Evolutionary conservation across 768 basidiomycete genomes (phyloP), one percentile per base, ranked within the genome.

Genomic region (Ramaria sp.): DNA sequence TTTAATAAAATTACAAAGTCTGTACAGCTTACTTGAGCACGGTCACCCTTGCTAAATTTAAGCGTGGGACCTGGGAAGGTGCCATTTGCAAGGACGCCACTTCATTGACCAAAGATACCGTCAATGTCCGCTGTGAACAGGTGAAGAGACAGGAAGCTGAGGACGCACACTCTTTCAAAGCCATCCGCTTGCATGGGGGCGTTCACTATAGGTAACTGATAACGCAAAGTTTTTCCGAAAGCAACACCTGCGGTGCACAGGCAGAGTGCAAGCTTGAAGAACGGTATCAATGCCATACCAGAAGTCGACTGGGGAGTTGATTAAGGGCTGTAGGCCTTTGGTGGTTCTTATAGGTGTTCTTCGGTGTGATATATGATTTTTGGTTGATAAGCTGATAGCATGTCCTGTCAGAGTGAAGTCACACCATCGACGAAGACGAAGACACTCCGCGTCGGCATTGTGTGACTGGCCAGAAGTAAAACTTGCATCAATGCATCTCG

Each of bases 41-140:
- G 66, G 46, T 70, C 65, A 19, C 75, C 74, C 72, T 75, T 77
- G 57, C 69, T 69, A n/a, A 71, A 74, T 33, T 68, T 63, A 34
- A 78, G 71, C 19, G 72, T 63, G 0, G 73, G 62, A 0, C 74
- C 77, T 37, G 75, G 73, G 48, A 72, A 71, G 1, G 58, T 19
- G 3, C 73, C 74, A 54, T 75, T 75, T 27, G 72, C 69, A 20
- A 76, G 64, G 11, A 76, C 75, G 22, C 69, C 72, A 20, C 67
- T 66, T 48, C 66, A 64, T 31, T 34, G 17, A n/a, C n/a, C n/a
- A 51, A 33, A 33, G 9, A 15, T 1, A 30, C 53, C 22, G 31
- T 48, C 24, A 48, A 24, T 24, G 33, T 34, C 33, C 11, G 11
- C 33, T 34, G 6, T 34, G 11, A 34, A 24, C 7, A 24, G 47